phyloP scores from a whole-genome alignment of 2,329 filamentous ascomycete genomes.

The Phialocephala subalpina region DNA sequence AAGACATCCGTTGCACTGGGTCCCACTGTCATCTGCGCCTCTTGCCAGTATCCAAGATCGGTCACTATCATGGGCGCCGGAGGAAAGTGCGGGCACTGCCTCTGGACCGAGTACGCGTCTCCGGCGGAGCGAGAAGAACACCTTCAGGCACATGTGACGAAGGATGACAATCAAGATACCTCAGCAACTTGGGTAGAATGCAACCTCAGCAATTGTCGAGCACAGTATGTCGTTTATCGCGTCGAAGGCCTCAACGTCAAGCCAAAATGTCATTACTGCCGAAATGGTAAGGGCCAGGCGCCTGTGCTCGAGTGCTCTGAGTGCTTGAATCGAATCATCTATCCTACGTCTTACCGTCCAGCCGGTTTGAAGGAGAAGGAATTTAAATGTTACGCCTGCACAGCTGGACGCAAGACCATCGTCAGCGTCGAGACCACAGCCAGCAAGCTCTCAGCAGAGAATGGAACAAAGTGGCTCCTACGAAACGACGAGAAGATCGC shows the following conservation, averaged over 20 bases:
- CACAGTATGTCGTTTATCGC: conserved; percentile 33
- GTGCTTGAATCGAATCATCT: conserved; percentile 32
- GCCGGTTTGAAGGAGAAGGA: conserved; percentile 12
- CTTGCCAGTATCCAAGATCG: conserved; percentile 30
- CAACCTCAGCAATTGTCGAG: conserved; percentile 28
- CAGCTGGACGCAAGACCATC: conserved; percentile 21
- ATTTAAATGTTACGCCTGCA: conserved; percentile 31
- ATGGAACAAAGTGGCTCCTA: conserved; percentile 27
- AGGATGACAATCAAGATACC: conserved; percentile 27
- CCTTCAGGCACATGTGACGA: conserved; percentile 21
- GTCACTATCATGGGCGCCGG: conserved; percentile 33
- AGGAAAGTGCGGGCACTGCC: conserved; percentile 29
- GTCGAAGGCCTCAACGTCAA: conserved; percentile 28
- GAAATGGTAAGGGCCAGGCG: conserved; percentile 13
- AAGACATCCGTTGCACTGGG: conserved; percentile 30
- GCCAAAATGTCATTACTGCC: conserved; percentile 34
- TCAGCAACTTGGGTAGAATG: conserved; percentile 32
- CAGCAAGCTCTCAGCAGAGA: conserved; percentile 18
- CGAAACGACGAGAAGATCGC: conserved; percentile 28
- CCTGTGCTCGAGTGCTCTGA: conserved; percentile 27
- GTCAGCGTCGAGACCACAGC: conserved; percentile 29
- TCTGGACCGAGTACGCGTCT: conserved; percentile 17
- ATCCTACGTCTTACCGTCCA: conserved; percentile 24
- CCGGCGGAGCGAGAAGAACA: conserved; percentile 12
- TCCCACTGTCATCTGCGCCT: conserved; percentile 26